phyloP scores from a whole-genome alignment of 768 basidiomycete species.

The Hypsizygus marmoreus region DNA sequence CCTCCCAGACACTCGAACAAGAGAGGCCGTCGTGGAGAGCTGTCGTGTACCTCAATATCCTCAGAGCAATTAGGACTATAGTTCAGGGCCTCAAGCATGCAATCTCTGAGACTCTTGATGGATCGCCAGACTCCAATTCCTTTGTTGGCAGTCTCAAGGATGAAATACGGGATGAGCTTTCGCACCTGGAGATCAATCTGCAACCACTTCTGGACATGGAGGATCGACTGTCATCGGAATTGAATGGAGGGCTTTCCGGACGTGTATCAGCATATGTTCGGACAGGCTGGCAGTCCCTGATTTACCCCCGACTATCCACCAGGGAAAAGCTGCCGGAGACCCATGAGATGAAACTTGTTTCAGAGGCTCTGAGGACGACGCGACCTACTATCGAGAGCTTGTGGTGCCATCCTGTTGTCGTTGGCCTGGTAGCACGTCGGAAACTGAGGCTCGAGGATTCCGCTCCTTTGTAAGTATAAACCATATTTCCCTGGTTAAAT shows the following conservation, averaged over 20 bases:
- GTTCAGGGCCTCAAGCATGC: slow-evolving; percentile 13
- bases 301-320: slow-evolving; percentile 10
- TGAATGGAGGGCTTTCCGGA: slow-evolving; percentile 18
- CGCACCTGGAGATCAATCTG: slow-evolving; percentile 3
- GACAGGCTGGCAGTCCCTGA: slow-evolving; percentile 17
- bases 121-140: slow-evolving; percentile 12
- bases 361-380: slow-evolving; percentile 47
- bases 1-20: slow-evolving; percentile 18
- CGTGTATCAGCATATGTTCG: slow-evolving; percentile 14
- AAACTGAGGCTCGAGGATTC: slow-evolving; percentile 74
- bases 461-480: slow-evolving; percentile 67
- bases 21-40: slow-evolving; percentile 18
- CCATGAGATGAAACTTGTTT: too few species aligned
- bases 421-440: slow-evolving; percentile 52
- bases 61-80: slow-evolving; percentile 14
- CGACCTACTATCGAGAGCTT: slow-evolving; percentile 58
- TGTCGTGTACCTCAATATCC: slow-evolving; percentile 17
- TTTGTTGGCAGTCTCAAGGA: slow-evolving; percentile 14
- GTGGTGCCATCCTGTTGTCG: slow-evolving; percentile 70
- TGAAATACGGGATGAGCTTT: slow-evolving; percentile 9
- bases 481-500: slow-evolving; percentile 10
- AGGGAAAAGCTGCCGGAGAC: too few species aligned
- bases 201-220: slow-evolving; percentile 15
- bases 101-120: slow-evolving; percentile 10
- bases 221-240: slow-evolving; percentile 6